Conservation (phyloP, 768 basidiomycete genomes). For the Dendrothele bispora region DNA sequence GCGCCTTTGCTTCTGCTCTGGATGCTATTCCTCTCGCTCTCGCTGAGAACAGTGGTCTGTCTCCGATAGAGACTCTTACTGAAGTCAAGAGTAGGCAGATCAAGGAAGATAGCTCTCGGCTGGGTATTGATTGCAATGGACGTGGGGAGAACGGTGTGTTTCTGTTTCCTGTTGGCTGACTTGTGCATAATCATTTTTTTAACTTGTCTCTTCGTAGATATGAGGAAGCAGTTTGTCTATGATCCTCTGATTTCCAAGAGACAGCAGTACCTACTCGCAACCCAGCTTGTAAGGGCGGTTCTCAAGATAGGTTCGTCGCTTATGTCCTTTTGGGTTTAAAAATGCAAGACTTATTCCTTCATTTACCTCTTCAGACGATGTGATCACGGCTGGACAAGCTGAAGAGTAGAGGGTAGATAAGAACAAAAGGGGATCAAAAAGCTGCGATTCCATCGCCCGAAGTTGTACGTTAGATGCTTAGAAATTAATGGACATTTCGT, state of each 20-base stretch:
- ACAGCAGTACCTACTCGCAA: slow-evolving; percentile 96
- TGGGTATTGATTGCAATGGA: slow-evolving; percentile 93
- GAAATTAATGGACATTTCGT: too few relatives aligned
- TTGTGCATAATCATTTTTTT: neutral
- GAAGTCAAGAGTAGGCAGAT: slow-evolving; percentile 94
- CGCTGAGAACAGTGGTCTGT: slow-evolving; percentile 95
- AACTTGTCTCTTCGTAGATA: slow-evolving; percentile 54
- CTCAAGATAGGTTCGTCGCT: slow-evolving; percentile 74
- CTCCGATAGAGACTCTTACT: slow-evolving; percentile 96
- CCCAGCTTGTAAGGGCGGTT: slow-evolving; percentile 88
- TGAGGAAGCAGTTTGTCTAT: slow-evolving; percentile 96
- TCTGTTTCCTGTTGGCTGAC: neutral
- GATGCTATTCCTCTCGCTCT: slow-evolving; percentile 95
- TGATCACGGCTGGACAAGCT: slow-evolving; percentile 69
- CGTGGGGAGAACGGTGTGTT: slow-evolving; percentile 80
- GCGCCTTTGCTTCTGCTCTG: slow-evolving; percentile 94
- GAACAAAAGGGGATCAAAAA: neutral
- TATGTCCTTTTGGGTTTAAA: slow-evolving; percentile 6
- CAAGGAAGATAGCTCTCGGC: slow-evolving; percentile 74
- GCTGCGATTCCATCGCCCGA: too few relatives aligned
- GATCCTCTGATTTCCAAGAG: slow-evolving; percentile 97
- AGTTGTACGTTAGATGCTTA: too few relatives aligned
- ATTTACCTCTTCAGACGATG: slow-evolving; percentile 57
- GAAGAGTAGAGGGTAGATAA: slow-evolving; percentile 49
- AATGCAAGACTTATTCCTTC: slow-evolving; percentile 4